A percentile compares a stretch with the other conserved stretches of the same genome.
Conservation (phyloP, 2,329 filamentous ascomycete genomes). For the Biscogniauxia sp. region DNA sequence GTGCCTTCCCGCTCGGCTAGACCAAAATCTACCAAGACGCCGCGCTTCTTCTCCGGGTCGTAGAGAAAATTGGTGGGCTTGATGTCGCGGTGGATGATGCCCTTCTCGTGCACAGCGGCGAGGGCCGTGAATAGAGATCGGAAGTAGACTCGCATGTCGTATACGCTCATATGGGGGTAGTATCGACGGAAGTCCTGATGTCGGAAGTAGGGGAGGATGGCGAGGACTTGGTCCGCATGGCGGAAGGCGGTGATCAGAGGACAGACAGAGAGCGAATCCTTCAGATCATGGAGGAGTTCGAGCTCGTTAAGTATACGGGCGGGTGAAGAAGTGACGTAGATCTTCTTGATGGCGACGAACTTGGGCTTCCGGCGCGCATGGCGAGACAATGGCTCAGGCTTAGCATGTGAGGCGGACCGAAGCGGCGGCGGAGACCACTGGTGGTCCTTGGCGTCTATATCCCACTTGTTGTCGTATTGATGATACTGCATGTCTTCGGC, state of each 20-base stretch:
- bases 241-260: slow-evolving; percentile 97
- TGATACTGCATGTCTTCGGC: slow-evolving; percentile 90
- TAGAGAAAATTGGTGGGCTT: slow-evolving; percentile 98
- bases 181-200: slow-evolving; percentile 94
- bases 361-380: slow-evolving; percentile 54
- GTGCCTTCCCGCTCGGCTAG: slow-evolving; percentile 81
- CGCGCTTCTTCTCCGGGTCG: slow-evolving; percentile 73
- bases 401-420: slow-evolving; percentile 47
- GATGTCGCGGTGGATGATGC: slow-evolving; percentile 91
- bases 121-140: slow-evolving; percentile 84
- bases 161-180: slow-evolving; percentile 83
- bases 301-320: slow-evolving; percentile 93
- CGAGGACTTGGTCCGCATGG: slow-evolving; percentile 89
- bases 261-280: slow-evolving; percentile 80
- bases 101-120: slow-evolving; percentile 74
- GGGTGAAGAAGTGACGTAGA: slow-evolving; percentile 96
- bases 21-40: slow-evolving; percentile 98
- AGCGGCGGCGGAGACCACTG: slow-evolving; percentile 68
- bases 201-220: slow-evolving; percentile 91
- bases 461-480: slow-evolving; percentile 82
- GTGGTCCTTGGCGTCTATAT: slow-evolving; percentile 64
- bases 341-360: slow-evolving; percentile 98
- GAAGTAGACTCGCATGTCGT: slow-evolving; percentile 88
- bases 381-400: slow-evolving; percentile 36
- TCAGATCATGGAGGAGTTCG: slow-evolving; percentile 84